Evolutionary conservation across 805 yeast species (phyloP).

Genomic region (Kuraishia borneana): DNA sequence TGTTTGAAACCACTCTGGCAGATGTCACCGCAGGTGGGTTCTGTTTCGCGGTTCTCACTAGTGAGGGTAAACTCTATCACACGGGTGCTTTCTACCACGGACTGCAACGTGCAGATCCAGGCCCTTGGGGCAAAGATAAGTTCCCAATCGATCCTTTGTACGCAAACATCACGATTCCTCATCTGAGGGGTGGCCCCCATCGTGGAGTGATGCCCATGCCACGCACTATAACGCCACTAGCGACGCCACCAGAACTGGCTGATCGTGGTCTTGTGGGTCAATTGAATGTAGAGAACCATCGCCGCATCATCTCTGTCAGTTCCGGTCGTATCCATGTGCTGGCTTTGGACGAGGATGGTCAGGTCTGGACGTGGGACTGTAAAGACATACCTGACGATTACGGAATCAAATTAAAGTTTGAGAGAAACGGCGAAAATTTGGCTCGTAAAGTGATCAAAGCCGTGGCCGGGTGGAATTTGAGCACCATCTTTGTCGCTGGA

Average conservation of each 20-base stretch:
- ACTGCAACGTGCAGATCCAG: constrained; percentile 27
- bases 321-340: constrained; percentile 59
- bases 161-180: background rate
- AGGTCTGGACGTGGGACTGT: constrained; percentile 53
- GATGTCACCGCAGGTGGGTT: constrained; percentile 58
- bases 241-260: background rate
- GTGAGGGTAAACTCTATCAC: constrained; percentile 41
- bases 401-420: constrained; percentile 35
- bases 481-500: constrained; percentile 34
- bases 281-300: constrained; percentile 5
- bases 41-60: constrained; percentile 46
- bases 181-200: background rate
- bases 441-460: constrained; percentile 24
- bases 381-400: constrained; percentile 17
- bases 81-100: constrained; percentile 37
- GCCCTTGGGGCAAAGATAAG: constrained; percentile 25
- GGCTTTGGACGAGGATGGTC: constrained; percentile 39
- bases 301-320: constrained; percentile 34
- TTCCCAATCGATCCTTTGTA: background rate
- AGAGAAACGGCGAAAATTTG: constrained; percentile 4
- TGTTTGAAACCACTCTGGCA: constrained; percentile 13
- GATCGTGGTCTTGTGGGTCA: background rate
- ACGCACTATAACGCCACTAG: background rate
- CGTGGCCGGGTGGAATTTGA: constrained; percentile 59
- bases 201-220: constrained; percentile 3